Percentiles rank a stretch among this genome's conserved stretches.
These are phyloP conservation scores for Acanthochlamys bracteata DNA, from an alignment of 106 monocot species.

Conservation along the genomic window DNA sequence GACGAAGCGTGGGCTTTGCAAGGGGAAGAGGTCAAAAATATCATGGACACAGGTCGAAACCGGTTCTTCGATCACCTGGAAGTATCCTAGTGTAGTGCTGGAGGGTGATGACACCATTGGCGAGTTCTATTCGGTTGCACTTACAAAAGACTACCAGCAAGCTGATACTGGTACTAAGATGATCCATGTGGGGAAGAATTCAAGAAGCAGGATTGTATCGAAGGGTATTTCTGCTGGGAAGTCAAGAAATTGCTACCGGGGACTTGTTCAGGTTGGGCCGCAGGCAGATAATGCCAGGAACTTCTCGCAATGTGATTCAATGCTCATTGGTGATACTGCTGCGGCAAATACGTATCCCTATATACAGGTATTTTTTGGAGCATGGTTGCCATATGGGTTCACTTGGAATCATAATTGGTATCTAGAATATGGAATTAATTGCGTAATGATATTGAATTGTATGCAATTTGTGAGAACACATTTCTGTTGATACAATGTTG, in stretches of 20 bases:
- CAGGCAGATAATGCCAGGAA: slow-evolving; percentile 71
- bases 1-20: slow-evolving; percentile 81
- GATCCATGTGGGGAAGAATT: slow-evolving; percentile 85
- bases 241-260: slow-evolving; percentile 87
- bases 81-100: slow-evolving; percentile 90
- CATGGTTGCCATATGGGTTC: no score
- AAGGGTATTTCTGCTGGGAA: slow-evolving; percentile 97
- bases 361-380: slow-evolving; percentile 75
- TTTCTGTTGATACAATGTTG: no score
- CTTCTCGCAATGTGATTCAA: slow-evolving; percentile 96
- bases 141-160: slow-evolving; percentile 91
- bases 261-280: slow-evolving; percentile 69
- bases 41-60: slow-evolving; percentile 99
- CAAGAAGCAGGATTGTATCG: slow-evolving; percentile 78
- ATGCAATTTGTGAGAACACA: no score
- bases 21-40: slow-evolving; percentile 69
- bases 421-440: no score
- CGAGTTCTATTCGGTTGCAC: slow-evolving; percentile 92
- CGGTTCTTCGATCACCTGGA: slow-evolving; percentile 96
- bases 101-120: slow-evolving; percentile 70
- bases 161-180: slow-evolving; percentile 98
- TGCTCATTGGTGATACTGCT: slow-evolving; percentile 94
- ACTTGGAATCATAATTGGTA: no score
- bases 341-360: slow-evolving; percentile 93
- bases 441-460: no score